A percentile compares a stretch with the other conserved stretches of the same genome.
Evolutionary conservation across 345 rosid genomes (phyloP).

Genomic region (Arabis alpina): DNA sequence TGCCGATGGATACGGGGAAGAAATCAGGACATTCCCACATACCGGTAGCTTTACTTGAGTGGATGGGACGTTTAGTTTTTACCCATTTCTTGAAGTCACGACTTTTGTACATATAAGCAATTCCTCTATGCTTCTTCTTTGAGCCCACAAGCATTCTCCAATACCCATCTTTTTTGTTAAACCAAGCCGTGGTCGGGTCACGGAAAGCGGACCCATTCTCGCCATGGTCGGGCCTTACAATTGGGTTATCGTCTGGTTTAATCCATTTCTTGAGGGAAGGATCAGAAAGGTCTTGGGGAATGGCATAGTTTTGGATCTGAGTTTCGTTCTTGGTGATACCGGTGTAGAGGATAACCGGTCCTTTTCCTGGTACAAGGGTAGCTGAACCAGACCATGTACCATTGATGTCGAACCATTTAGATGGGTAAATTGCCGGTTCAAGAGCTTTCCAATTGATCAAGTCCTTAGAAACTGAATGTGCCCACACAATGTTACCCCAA

Average conservation of each 20-base stretch:
- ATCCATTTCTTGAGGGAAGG: constrained; percentile 78
- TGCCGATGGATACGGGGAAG: constrained; percentile 70
- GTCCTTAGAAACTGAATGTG: constrained; percentile 86
- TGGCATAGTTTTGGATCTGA: constrained; percentile 75
- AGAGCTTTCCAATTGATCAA: constrained; percentile 75
- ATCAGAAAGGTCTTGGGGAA: constrained; percentile 72
- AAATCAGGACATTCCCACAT: constrained; percentile 98
- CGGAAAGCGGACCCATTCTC: constrained; percentile 79
- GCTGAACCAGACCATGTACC: constrained; percentile 97
- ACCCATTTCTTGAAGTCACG: constrained; percentile 67
- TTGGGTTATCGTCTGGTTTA: constrained; percentile 74
- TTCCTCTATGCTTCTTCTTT: constrained; percentile 53
- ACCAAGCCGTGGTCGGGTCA: constrained; percentile 95
- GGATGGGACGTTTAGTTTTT: constrained; percentile 65
- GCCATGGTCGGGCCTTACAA: constrained; percentile 47
- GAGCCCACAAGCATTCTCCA: constrained; percentile 75
- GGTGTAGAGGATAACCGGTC: constrained; percentile 76
- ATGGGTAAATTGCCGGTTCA: constrained; percentile 65
- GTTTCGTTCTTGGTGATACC: constrained; percentile 57
- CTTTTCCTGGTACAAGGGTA: constrained; percentile 59
- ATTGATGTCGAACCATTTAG: constrained; percentile 64
- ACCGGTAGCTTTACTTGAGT: constrained; percentile 61
- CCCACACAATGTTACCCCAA: constrained; percentile 97
- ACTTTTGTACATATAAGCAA: constrained; percentile 71
- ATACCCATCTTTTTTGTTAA: constrained; percentile 47